Base-by-base conservation (phyloP, 176 grass and related monocot species). In the Dendrocalamus sinicus region DNA sequence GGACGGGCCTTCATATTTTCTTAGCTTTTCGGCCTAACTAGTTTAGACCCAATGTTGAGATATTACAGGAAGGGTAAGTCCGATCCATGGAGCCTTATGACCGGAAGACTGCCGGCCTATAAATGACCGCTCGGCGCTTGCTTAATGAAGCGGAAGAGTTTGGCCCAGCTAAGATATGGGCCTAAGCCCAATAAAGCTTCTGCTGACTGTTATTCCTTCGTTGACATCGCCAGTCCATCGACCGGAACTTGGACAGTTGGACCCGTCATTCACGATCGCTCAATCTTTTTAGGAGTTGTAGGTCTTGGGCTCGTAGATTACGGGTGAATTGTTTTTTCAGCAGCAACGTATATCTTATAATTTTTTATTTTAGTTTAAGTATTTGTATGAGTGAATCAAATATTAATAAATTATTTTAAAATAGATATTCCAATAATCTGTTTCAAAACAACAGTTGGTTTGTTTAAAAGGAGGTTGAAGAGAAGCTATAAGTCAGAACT, bases 321-420 rank as follows among this genome's bases (percentile, higher is more conserved):
- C 32, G 32, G 32, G 32, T 32, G 32, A 32, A 3, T 32, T 32
- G 32, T 32, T 32, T 32, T 32, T 32, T n/a, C n/a, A n/a, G n/a
- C n/a, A n/a, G n/a, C n/a, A n/a, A n/a, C n/a, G n/a, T n/a, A 32
- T 32, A 32, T 32, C 32, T 32, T 32, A 32, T 32, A 32, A 2
- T 32, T 32, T 32, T 35, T 35, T 35, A 0, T 35, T 35, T 35
- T 32, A 32, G 32, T 1, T 32, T 2, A 0, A 35, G 0, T 0
- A 0, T 0, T 35, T 35, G 3, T 35, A 2, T 35, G 2, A 4
- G 4, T 35, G 0, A 35, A 35, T 4, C 3, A 0, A 35, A 35
- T 35, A 35, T 0, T 0, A 1, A 35, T 35, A 35, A 35, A 35
- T 0, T 35, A 4, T 35, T 35, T 35, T 0, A 35, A 35, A n/a